Conservation (phyloP, 139 green algal genomes). For the Chlamydomonas incerta region DNA sequence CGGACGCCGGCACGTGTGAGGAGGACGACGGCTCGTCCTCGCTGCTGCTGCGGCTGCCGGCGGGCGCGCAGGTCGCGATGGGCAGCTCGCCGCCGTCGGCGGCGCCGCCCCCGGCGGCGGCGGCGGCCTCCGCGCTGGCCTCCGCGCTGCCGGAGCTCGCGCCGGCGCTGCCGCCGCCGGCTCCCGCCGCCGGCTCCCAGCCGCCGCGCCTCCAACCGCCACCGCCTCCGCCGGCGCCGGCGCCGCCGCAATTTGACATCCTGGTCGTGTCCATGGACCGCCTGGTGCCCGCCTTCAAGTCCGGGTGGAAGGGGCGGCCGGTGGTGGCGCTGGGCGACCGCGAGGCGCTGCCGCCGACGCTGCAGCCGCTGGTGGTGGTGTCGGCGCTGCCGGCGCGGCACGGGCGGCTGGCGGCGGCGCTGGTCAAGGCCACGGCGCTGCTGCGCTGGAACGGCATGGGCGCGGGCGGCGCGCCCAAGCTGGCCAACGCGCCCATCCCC, state of each 20-base stretch:
- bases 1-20: too few relatives aligned
- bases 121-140: neutral
- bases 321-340: slow-evolving; percentile 68
- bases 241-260: slow-evolving; percentile 44
- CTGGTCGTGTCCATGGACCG: slow-evolving; percentile 57
- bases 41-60: too few relatives aligned
- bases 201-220: neutral
- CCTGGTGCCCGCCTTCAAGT: slow-evolving; percentile 43
- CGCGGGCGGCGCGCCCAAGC: slow-evolving; percentile 33
- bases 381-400: slow-evolving; percentile 37
- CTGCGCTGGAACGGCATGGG: slow-evolving; percentile 40
- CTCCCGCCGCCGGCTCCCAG: neutral
- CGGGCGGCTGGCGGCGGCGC: slow-evolving; percentile 39
- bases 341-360: slow-evolving; percentile 47
- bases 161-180: neutral
- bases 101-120: too few relatives aligned
- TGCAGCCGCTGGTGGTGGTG: slow-evolving; percentile 62
- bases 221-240: neutral
- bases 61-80: too few relatives aligned
- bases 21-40: too few relatives aligned
- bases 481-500: slow-evolving; percentile 35
- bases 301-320: slow-evolving; percentile 67
- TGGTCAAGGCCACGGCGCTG: slow-evolving; percentile 55
- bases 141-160: neutral
- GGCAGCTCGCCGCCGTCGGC: neutral